Percentiles rank a stretch among this genome's conserved stretches.
Conservation (phyloP, 805 yeast species). For the Candida schatavii region DNA sequence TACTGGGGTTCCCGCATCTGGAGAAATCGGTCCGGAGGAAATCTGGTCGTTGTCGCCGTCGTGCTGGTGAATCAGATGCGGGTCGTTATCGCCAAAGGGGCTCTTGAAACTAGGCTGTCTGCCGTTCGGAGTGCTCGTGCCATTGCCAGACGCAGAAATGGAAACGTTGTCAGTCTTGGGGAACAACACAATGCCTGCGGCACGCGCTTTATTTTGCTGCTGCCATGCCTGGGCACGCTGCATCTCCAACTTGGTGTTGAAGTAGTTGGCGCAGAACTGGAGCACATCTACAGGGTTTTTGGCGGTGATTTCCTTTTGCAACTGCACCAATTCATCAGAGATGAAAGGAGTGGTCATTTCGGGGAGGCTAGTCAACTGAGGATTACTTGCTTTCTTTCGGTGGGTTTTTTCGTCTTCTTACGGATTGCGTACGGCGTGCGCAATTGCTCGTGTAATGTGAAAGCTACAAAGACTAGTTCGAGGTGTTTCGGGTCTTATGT, state of each 20-base stretch:
- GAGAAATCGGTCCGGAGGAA: slow-evolving; percentile 5
- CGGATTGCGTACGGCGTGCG: too few relatives aligned
- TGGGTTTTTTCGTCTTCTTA: too few relatives aligned
- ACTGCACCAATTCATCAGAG: slow-evolving; percentile 56
- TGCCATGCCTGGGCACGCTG: slow-evolving; percentile 54
- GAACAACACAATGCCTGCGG: slow-evolving; percentile 49
- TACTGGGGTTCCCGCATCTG: slow-evolving; percentile 6
- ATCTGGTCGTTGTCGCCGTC: slow-evolving; percentile 13
- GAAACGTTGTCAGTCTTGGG: slow-evolving; percentile 36
- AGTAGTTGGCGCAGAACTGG: slow-evolving; percentile 75
- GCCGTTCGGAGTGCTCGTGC: slow-evolving; percentile 20
- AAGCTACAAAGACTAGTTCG: too few relatives aligned
- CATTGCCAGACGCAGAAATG: slow-evolving; percentile 27
- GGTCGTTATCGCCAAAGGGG: slow-evolving; percentile 64
- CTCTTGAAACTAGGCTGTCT: slow-evolving; percentile 53
- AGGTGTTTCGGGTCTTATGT: too few relatives aligned
- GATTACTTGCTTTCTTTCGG: too few relatives aligned
- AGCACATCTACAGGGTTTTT: slow-evolving; percentile 65
- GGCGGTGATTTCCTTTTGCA: slow-evolving; percentile 51
- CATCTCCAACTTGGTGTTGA: slow-evolving; percentile 57
- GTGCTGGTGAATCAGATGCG: slow-evolving; percentile 46
- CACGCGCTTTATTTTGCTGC: slow-evolving; percentile 46
- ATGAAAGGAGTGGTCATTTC: slow-evolving; percentile 11
- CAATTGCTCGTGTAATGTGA: too few relatives aligned
- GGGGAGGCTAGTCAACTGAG: too few relatives aligned